Base-by-base conservation (phyloP, 139 green algal species). In the Tetratostichococcus sp. region DNA sequence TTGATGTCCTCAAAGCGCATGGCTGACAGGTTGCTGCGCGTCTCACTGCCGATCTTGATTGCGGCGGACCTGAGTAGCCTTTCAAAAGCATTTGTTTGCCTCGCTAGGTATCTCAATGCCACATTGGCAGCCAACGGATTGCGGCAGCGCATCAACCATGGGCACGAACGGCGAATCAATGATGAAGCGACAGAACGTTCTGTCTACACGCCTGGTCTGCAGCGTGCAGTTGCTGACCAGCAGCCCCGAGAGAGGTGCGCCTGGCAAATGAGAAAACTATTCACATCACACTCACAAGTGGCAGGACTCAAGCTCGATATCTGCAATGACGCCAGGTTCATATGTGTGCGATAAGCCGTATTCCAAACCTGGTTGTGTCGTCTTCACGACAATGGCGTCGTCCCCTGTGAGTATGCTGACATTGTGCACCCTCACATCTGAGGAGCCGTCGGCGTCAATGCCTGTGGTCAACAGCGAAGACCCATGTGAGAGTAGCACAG, bases 11-110 rank as follows among this genome's bases (percentile, higher is more conserved):
- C 23, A 42, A 62, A 62, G 16, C 25, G 69, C 25, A 73, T n/a
- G 28, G n/a, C 35, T 2, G 30, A 4, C 19, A 28, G 43, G 50
- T 80, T 43, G 26, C 33, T 69, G n/a, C 43, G 28, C 26, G 32
- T 79, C 50, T 81, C 78, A 33, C 68, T 76, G 19, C 78, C 78
- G 35, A 82, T 59, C 78, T 82, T 82, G 68, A 82, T 62, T 11
- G 78, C 78, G 3, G 78, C 72, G 6, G 78, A 82, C 1, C 39
- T n/a, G n/a, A n/a, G n/a, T n/a, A n/a, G n/a, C n/a, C n/a, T n/a
- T n/a, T n/a, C n/a, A n/a, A n/a, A n/a, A n/a, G n/a, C n/a, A n/a
- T n/a, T n/a, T n/a, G n/a, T n/a, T n/a, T n/a, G n/a, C n/a, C n/a
- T n/a, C n/a, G n/a, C n/a, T n/a, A n/a, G n/a, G n/a, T n/a, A n/a